Evolutionary conservation across 495 filamentous ascomycete genomes (phyloP), one percentile per base, ranked within the genome.

Genomic region (Penicillium canariense): DNA sequence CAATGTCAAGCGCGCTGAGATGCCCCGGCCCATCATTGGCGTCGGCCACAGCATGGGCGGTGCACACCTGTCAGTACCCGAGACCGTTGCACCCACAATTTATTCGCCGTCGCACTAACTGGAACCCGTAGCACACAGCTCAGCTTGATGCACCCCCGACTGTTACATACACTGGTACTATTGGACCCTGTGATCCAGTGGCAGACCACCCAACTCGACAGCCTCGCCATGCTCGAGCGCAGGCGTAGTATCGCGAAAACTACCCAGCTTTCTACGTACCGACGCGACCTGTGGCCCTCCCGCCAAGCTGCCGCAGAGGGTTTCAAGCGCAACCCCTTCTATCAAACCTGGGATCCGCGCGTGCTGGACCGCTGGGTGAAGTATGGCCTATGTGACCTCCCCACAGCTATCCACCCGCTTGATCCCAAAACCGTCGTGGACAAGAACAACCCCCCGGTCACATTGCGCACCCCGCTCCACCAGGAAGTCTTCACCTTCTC

Each of bases 1-100:
- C 71, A 97, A 96, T 70, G 75, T 81, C 38, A 92, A 96, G 71
- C 88, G 90, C 27, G 70, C 77, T 7, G 70, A 89, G 52, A 95
- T 97, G 89, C 85, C 88, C 3, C 87, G 89, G 10, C 93, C 94
- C 5, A 71, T 97, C n/a, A 72, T 97, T 52, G 94, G 92, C 26
- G 67, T 98, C 3, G 94, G 94, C 18, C 94, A 98, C 71, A 93
- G 88, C 66, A 87, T 91, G 78, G 94, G 94, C 58, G 92, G 81
- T 54, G 81, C 80, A 64, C 81, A 88, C 47, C 80, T 82, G 73
- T 80, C 20, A 61, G 73, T 63, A 31, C n/a, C 50, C 42, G 28
- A 26, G 28, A 23, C 48, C 30, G 32, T 18, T 50, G 34, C 43
- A 48, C 35, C 39, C 50, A 14, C 12, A 34, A 32, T 23, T 22